A percentile compares a stretch with the other conserved stretches of the same genome.
Evolutionary conservation across 2,329 filamentous ascomycete species (phyloP).

Genomic region (Blastomyces silverae): DNA sequence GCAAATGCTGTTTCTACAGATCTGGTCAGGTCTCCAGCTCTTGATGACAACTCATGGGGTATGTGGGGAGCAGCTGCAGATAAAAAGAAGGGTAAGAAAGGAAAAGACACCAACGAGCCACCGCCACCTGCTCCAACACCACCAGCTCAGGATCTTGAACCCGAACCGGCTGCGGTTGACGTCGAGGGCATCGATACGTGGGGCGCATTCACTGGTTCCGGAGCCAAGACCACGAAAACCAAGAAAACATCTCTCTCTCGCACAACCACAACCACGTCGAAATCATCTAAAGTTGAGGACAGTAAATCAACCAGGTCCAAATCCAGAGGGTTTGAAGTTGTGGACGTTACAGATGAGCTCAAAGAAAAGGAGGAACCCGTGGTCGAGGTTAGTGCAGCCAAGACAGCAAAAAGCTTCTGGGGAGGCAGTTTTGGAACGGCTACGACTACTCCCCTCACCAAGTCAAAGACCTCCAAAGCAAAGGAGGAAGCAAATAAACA

Average conservation of each 20-base stretch:
- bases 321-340: slow-evolving; percentile 25
- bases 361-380: slow-evolving; percentile 30
- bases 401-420: slow-evolving; percentile 41
- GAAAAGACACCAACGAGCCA: slow-evolving; percentile 38
- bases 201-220: slow-evolving; percentile 31
- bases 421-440: slow-evolving; percentile 36
- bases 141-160: slow-evolving; percentile 40
- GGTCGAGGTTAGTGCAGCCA: slow-evolving; percentile 33
- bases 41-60: slow-evolving; percentile 27
- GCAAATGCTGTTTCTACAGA: slow-evolving; percentile 17
- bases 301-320: slow-evolving; percentile 29
- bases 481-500: slow-evolving; percentile 26
- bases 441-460: slow-evolving; percentile 38
- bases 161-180: slow-evolving; percentile 32
- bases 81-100: slow-evolving; percentile 48
- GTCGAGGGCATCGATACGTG: slow-evolving; percentile 35
- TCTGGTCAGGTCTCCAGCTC: slow-evolving; percentile 16
- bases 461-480: slow-evolving; percentile 41
- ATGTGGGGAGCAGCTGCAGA: slow-evolving; percentile 37
- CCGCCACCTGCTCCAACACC: slow-evolving; percentile 46
- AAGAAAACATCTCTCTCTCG: slow-evolving; percentile 38
- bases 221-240: slow-evolving; percentile 37
- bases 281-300: slow-evolving; percentile 26
- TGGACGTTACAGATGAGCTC: slow-evolving; percentile 23
- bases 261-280: slow-evolving; percentile 20